Conservation (phyloP, 2,329 filamentous ascomycete species). For the Chaetomium sp. region DNA sequence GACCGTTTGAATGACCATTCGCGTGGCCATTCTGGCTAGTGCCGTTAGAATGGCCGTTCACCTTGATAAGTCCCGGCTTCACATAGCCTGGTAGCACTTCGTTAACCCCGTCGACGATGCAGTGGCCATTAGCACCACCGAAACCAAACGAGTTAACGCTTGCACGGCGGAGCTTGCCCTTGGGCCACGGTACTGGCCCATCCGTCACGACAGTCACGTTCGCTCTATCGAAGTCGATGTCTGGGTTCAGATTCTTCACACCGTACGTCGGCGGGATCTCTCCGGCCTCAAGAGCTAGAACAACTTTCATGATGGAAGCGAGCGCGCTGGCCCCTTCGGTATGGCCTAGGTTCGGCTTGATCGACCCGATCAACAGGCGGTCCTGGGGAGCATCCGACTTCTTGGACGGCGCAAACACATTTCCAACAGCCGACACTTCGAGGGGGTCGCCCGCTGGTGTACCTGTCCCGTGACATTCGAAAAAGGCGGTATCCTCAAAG, state of each 20-base stretch:
- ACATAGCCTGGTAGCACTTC: neutral
- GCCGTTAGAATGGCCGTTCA: neutral
- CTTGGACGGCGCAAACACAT: neutral
- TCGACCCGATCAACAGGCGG: conserved; percentile 41
- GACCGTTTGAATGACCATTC: neutral
- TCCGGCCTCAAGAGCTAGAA: conserved; percentile 45
- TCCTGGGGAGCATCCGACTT: neutral
- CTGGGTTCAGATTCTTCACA: neutral
- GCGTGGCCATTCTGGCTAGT: neutral
- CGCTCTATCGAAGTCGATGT: neutral
- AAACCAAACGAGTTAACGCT: conserved; percentile 16
- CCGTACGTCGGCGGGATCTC: conserved; percentile 41
- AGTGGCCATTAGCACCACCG: conserved; percentile 33
- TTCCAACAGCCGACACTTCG: conserved; percentile 7
- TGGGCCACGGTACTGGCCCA: conserved; percentile 33
- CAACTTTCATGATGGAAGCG: conserved; percentile 47
- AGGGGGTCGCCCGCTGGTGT: conserved; percentile 36
- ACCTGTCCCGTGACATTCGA: conserved; percentile 48
- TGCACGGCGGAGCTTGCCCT: neutral
- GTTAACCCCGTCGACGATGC: conserved; percentile 38
- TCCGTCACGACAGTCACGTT: neutral
- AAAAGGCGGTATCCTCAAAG: conserved; percentile 22
- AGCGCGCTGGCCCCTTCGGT: conserved; percentile 51
- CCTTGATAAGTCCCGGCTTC: neutral
- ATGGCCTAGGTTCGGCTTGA: conserved; percentile 50